Evolutionary conservation across 768 basidiomycete species (phyloP).

Genomic region (Calocybe cyanea): DNA sequence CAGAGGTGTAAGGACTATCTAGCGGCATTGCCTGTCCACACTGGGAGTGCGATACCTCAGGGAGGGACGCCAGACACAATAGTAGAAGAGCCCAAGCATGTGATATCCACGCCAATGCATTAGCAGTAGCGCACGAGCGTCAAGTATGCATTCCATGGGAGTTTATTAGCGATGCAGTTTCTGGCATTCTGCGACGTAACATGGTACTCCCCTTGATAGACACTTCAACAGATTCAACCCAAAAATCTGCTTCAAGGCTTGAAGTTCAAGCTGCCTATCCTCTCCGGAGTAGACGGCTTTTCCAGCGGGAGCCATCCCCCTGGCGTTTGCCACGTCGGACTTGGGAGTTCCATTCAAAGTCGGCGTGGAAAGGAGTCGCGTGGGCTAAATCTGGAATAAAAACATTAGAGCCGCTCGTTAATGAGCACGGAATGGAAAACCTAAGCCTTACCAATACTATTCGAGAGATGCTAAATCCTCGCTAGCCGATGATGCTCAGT

Average conservation of each 20-base stretch:
- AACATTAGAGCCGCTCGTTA: not conserved
- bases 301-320: conserved; percentile 15
- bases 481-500: conserved; percentile 22
- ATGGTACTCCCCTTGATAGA: conserved; percentile 25
- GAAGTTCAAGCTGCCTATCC: conserved; percentile 24
- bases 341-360: conserved; percentile 16
- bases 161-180: no score
- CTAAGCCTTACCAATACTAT: conserved; percentile 17
- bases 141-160: no score
- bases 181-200: no score
- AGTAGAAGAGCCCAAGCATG: no score
- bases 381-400: not conserved
- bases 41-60: conserved; percentile 36
- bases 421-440: not conserved
- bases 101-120: no score
- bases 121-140: no score
- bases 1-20: conserved; percentile 46
- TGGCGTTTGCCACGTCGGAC: conserved; percentile 9
- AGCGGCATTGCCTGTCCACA: conserved; percentile 35
- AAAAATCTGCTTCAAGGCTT: conserved; percentile 24
- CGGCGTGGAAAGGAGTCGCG: not conserved
- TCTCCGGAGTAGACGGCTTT: conserved; percentile 22
- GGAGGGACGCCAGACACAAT: conserved; percentile 34
- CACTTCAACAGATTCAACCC: conserved; percentile 17
- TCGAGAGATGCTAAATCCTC: conserved; percentile 10